These are phyloP conservation scores for Cucurbita ficifolia DNA, from an alignment of 306 rosid genomes.

Conservation along the genomic window DNA sequence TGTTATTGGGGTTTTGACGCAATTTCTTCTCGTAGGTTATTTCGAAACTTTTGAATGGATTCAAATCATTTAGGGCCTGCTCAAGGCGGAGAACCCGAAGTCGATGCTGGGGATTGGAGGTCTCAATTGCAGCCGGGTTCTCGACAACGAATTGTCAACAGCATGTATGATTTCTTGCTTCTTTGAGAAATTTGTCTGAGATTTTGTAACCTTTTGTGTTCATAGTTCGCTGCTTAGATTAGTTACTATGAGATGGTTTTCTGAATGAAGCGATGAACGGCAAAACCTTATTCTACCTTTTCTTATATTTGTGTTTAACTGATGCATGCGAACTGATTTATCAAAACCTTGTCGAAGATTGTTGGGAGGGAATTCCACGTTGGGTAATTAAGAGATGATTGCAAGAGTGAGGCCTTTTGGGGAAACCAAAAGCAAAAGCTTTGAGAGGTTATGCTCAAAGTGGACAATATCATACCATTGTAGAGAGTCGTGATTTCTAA, in stretches of 20 bases:
- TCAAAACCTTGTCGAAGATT: too few species aligned
- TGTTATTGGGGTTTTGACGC: not conserved
- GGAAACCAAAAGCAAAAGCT: too few species aligned
- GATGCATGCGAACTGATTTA: not conserved
- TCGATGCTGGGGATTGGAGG: slow-evolving; percentile 11
- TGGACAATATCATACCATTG: too few species aligned
- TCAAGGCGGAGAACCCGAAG: slow-evolving; percentile 21
- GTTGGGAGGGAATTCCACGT: too few species aligned
- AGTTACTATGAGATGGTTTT: not conserved
- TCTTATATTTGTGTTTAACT: not conserved
- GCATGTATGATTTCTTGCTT: not conserved
- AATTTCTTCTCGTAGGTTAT: not conserved
- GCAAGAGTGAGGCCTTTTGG: too few species aligned
- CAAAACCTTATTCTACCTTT: not conserved
- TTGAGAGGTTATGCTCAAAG: too few species aligned
- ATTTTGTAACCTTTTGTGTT: not conserved
- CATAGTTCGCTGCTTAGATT: not conserved
- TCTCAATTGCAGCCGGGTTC: slow-evolving; percentile 5
- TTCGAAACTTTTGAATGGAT: slow-evolving; percentile 18
- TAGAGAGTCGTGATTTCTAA: too few species aligned
- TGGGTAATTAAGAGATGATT: too few species aligned
- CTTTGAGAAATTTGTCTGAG: too few species aligned
- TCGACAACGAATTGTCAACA: not conserved
- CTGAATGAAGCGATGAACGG: not conserved
- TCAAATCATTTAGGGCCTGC: slow-evolving; percentile 21